phyloP scores from a whole-genome alignment of 345 rosid genomes.

The Dipteronia sinensis region DNA sequence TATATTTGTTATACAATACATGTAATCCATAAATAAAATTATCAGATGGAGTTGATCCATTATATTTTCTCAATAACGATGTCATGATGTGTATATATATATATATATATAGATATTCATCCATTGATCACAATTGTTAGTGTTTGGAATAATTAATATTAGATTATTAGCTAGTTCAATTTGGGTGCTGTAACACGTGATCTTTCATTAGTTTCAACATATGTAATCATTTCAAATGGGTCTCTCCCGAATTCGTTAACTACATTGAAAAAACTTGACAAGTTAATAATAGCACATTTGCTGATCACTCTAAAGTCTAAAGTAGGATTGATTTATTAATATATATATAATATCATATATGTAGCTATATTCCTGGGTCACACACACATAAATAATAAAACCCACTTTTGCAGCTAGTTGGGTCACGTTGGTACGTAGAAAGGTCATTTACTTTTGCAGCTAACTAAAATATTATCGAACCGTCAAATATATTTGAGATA shows the following conservation, averaged over 20 bases:
- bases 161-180: background rate
- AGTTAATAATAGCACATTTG: slow-evolving; percentile 41
- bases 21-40: slow-evolving; percentile 22
- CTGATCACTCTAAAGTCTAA: slow-evolving; percentile 53
- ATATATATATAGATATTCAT: too few relatives aligned
- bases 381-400: slow-evolving; percentile 25
- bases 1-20: slow-evolving; percentile 1
- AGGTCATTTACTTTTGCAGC: slow-evolving; percentile 22
- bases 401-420: slow-evolving; percentile 24
- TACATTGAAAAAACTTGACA: slow-evolving; percentile 40
- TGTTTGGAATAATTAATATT: background rate
- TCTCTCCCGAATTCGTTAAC: slow-evolving; percentile 40
- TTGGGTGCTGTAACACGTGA: slow-evolving; percentile 12
- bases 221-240: slow-evolving; percentile 32
- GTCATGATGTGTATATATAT: background rate
- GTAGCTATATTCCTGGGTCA: slow-evolving; percentile 20
- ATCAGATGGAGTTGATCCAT: background rate
- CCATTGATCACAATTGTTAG: slow-evolving; percentile 10
- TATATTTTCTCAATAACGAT: slow-evolving; percentile 12
- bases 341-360: too few relatives aligned
- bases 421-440: slow-evolving; percentile 25
- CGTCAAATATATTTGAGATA: too few relatives aligned
- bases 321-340: background rate
- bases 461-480: too few relatives aligned
- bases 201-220: slow-evolving; percentile 8